Evolutionary conservation across 345 rosid species (phyloP).

Genomic region (Acer saccharum): DNA sequence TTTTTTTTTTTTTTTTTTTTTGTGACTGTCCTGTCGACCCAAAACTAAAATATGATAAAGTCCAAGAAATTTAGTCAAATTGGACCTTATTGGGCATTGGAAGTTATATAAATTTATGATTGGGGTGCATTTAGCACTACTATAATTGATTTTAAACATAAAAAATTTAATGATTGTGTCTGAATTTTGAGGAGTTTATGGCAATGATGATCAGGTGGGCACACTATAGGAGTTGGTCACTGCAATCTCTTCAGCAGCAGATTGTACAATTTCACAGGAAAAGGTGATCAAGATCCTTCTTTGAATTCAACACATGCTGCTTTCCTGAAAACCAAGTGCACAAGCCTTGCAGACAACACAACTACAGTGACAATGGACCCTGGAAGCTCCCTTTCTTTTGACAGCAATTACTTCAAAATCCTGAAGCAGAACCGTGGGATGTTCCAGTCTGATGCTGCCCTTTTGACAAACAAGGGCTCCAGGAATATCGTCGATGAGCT

Average conservation of each 20-base stretch:
- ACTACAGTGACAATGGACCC: slow-evolving; percentile 25
- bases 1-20: no score
- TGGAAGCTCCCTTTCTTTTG: slow-evolving; percentile 19
- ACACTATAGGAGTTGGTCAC: slow-evolving; percentile 40
- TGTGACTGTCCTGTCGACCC: no score
- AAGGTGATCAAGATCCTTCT: slow-evolving; percentile 35
- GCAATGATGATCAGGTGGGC: slow-evolving; percentile 26
- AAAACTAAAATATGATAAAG: background rate
- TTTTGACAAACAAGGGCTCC: slow-evolving; percentile 23
- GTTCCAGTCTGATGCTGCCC: slow-evolving; percentile 36
- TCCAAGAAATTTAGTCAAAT: background rate
- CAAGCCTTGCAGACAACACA: slow-evolving; percentile 17
- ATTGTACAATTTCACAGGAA: slow-evolving; percentile 50
- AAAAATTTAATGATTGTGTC: no score
- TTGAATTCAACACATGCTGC: slow-evolving; percentile 32
- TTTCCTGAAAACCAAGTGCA: slow-evolving; percentile 27
- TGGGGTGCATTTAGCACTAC: no score
- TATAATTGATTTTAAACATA: no score
- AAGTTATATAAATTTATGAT: no score
- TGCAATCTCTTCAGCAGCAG: slow-evolving; percentile 38
- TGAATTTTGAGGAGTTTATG: background rate
- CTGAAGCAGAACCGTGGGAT: slow-evolving; percentile 28
- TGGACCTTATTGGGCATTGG: background rate
- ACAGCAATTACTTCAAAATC: slow-evolving; percentile 29
- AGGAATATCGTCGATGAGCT: slow-evolving; percentile 8